A percentile compares a stretch with the other conserved stretches of the same genome.
These are phyloP conservation scores for Fusarium succisae DNA, from an alignment of 2,329 filamentous ascomycete species.

Conservation along the genomic window DNA sequence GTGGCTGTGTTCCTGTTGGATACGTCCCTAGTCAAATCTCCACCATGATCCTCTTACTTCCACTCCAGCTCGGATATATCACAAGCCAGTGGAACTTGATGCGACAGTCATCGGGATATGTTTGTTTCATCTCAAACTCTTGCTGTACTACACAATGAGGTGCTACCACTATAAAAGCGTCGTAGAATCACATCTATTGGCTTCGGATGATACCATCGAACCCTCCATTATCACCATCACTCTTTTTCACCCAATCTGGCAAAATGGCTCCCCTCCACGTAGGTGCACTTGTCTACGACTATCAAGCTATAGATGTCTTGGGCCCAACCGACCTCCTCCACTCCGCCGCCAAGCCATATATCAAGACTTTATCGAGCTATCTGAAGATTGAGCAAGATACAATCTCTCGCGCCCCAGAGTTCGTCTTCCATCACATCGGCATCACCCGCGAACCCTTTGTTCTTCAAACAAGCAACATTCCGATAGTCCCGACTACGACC, in stretches of 20 bases:
- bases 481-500: slow-evolving; percentile 44
- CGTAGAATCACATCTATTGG: accelerated
- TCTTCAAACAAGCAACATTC: slow-evolving; percentile 11
- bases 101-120: background rate
- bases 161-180: background rate
- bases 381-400: slow-evolving; percentile 30
- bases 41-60: background rate
- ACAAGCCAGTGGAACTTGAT: background rate
- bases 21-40: background rate
- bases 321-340: slow-evolving; percentile 46
- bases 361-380: slow-evolving; percentile 15
- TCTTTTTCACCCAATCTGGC: background rate
- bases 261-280: slow-evolving; percentile 25
- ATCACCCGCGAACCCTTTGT: slow-evolving; percentile 42
- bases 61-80: slow-evolving; percentile 8
- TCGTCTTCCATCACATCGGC: slow-evolving; percentile 49
- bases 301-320: slow-evolving; percentile 47
- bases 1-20: background rate
- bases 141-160: accelerated
- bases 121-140: background rate
- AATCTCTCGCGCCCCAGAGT: slow-evolving; percentile 41
- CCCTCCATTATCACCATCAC: background rate
- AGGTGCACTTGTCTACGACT: slow-evolving; percentile 41
- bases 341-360: slow-evolving; percentile 34
- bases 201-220: background rate